Percentiles rank a stretch among this genome's conserved stretches.
phyloP scores from a whole-genome alignment of 352 stramenopile species.

The Phytopythium helicoides region DNA sequence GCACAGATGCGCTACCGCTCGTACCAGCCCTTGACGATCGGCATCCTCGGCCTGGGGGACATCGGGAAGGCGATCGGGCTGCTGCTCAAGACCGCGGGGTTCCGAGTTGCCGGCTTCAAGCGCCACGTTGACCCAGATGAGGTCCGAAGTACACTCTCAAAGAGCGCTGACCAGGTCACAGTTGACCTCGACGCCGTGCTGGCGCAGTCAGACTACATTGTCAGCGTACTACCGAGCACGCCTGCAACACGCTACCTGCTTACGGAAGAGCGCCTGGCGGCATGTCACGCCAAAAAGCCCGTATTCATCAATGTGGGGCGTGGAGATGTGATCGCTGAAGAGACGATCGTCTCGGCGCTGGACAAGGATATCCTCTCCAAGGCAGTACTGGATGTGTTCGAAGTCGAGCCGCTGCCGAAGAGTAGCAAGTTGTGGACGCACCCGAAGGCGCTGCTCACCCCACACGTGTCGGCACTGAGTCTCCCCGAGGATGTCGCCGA shows the following conservation, averaged over 20 bases:
- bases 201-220: constrained; percentile 65
- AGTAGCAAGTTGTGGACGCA: constrained; percentile 69
- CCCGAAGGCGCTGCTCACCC: constrained; percentile 65
- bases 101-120: constrained; percentile 69
- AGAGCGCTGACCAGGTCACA: constrained; percentile 37
- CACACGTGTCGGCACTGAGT: constrained; percentile 80
- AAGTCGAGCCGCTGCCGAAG: constrained; percentile 38
- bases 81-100: constrained; percentile 46
- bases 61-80: constrained; percentile 59
- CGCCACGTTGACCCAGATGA: constrained; percentile 28
- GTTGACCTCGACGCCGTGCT: constrained; percentile 45
- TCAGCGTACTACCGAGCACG: constrained; percentile 85
- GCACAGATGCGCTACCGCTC: constrained; percentile 36
- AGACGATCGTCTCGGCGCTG: constrained; percentile 59
- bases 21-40: constrained; percentile 42
- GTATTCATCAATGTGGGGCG: constrained; percentile 88
- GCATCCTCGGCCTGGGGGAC: constrained; percentile 57
- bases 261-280: constrained; percentile 37
- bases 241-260: constrained; percentile 65
- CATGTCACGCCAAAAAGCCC: constrained; percentile 47
- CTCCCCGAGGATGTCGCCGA: constrained; percentile 72
- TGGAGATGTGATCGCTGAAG: constrained; percentile 75
- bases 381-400: constrained; percentile 55
- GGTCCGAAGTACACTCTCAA: constrained; percentile 10
- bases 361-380: constrained; percentile 58